These are phyloP conservation scores for Saturnispora gosingensis DNA, from an alignment of 805 yeast genomes.

Conservation along the genomic window DNA sequence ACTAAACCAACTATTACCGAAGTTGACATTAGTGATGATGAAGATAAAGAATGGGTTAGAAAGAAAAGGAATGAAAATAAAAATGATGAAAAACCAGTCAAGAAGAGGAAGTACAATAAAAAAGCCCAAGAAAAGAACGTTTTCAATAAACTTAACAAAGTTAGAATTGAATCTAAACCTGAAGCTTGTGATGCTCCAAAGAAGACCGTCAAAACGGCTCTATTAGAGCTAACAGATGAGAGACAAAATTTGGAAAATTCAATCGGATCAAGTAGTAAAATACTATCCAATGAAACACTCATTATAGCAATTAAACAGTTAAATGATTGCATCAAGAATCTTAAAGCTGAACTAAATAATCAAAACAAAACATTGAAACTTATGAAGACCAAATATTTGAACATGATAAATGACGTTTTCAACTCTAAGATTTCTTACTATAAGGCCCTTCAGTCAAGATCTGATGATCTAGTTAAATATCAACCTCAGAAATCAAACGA, in stretches of 20 bases:
- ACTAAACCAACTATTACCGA: not conserved
- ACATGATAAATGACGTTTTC: slow-evolving; percentile 52
- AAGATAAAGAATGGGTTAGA: slow-evolving; percentile 4
- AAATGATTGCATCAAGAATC: not conserved
- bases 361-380: slow-evolving; percentile 35
- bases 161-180: slow-evolving; percentile 24
- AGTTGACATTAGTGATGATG: not conserved
- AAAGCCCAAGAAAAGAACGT: not conserved
- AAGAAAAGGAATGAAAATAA: not conserved
- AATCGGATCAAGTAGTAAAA: not conserved
- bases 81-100: not conserved
- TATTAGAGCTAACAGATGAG: slow-evolving; percentile 19
- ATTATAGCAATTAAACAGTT: slow-evolving; percentile 1
- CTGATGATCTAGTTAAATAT: slow-evolving; percentile 66
- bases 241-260: slow-evolving; percentile 1
- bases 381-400: slow-evolving; percentile 40
- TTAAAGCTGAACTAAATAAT: slow-evolving; percentile 30
- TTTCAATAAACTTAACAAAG: slow-evolving; percentile 10
- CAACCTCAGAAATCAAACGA: slow-evolving; percentile 22
- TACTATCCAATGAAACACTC: not conserved
- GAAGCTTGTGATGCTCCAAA: slow-evolving; percentile 28
- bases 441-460: slow-evolving; percentile 73
- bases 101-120: slow-evolving; percentile 3
- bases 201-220: slow-evolving; percentile 18
- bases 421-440: slow-evolving; percentile 78